These are phyloP conservation scores for Argentina anserina DNA, from an alignment of 306 rosid species.

Conservation along the genomic window DNA sequence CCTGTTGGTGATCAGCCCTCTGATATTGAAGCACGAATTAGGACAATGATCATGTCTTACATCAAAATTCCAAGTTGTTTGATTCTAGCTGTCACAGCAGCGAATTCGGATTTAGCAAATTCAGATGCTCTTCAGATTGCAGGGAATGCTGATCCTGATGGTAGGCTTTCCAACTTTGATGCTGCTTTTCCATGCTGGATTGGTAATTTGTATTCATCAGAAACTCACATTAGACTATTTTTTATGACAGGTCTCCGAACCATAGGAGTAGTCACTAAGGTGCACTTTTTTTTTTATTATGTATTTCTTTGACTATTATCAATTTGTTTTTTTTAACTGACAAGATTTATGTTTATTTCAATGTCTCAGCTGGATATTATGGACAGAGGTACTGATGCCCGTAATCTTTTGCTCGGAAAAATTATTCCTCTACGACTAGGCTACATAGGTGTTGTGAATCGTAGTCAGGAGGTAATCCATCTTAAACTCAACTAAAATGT, in stretches of 20 bases:
- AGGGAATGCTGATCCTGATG: slow-evolving; percentile 98
- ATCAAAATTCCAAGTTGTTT: slow-evolving; percentile 83
- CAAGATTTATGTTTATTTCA: slow-evolving; percentile 18
- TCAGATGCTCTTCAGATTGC: slow-evolving; percentile 99
- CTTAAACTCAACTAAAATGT: slow-evolving; percentile 1
- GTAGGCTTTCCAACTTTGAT: slow-evolving; percentile 37
- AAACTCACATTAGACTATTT: slow-evolving; percentile 19
- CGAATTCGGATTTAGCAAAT: slow-evolving; percentile 96
- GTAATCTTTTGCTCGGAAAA: slow-evolving; percentile 91
- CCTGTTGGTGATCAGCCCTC: slow-evolving; percentile 99
- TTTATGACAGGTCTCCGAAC: slow-evolving; percentile 79
- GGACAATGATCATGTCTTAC: slow-evolving; percentile 97
- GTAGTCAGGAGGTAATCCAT: slow-evolving; percentile 91
- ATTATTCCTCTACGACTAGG: slow-evolving; percentile 96
- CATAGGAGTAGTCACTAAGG: slow-evolving; percentile 95
- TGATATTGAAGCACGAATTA: slow-evolving; percentile 90
- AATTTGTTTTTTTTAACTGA: slow-evolving; percentile 23
- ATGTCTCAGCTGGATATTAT: slow-evolving; percentile 82
- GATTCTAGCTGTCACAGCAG: slow-evolving; percentile 94
- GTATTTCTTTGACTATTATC: neutral
- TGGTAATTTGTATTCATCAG: slow-evolving; percentile 9
- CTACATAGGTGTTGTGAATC: slow-evolving; percentile 93
- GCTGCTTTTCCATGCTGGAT: slow-evolving; percentile 16
- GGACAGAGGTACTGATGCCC: slow-evolving; percentile 99
- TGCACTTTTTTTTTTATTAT: slow-evolving; percentile 23